These are phyloP conservation scores for Capsella rubella DNA, from an alignment of 441 rosid genomes.

Conservation along the genomic window DNA sequence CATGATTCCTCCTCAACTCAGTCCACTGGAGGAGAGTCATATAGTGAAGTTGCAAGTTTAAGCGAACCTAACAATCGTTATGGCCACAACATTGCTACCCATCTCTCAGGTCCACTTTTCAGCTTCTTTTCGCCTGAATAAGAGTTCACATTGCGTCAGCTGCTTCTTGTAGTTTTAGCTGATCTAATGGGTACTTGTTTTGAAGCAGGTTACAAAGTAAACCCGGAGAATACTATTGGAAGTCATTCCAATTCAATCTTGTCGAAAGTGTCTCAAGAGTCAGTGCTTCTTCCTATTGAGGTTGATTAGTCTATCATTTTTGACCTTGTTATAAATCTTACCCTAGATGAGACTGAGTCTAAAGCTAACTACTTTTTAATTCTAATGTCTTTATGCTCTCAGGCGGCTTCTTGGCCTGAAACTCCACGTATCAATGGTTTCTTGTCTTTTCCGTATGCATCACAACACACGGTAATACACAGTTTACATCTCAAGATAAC, in stretches of 20 bases:
- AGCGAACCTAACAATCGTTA: conserved; percentile 45
- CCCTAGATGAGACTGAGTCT: not conserved
- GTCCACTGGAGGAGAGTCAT: conserved; percentile 64
- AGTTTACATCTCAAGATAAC: not conserved
- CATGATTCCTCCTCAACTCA: conserved; percentile 71
- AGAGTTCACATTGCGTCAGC: conserved; percentile 1
- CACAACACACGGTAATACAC: conserved; percentile 52
- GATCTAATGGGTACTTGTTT: conserved; percentile 14
- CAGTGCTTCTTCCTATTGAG: conserved; percentile 46
- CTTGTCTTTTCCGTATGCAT: conserved; percentile 49
- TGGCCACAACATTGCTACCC: conserved; percentile 32
- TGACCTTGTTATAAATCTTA: conserved; percentile 3
- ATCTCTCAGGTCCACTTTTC: conserved; percentile 37
- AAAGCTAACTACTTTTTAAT: not conserved
- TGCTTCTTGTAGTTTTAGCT: conserved; percentile 1
- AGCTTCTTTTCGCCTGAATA: not conserved
- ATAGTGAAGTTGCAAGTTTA: conserved; percentile 52
- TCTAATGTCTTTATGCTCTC: conserved; percentile 15
- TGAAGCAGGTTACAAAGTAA: conserved; percentile 51
- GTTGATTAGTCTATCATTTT: conserved; percentile 43
- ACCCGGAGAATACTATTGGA: conserved; percentile 42
- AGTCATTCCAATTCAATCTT: conserved; percentile 48
- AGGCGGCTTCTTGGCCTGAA: conserved; percentile 57
- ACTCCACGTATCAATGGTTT: conserved; percentile 50
- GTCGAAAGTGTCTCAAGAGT: conserved; percentile 47